Evolutionary conservation across 768 basidiomycete species (phyloP).

Genomic region (Gautieria morchelliformis): DNA sequence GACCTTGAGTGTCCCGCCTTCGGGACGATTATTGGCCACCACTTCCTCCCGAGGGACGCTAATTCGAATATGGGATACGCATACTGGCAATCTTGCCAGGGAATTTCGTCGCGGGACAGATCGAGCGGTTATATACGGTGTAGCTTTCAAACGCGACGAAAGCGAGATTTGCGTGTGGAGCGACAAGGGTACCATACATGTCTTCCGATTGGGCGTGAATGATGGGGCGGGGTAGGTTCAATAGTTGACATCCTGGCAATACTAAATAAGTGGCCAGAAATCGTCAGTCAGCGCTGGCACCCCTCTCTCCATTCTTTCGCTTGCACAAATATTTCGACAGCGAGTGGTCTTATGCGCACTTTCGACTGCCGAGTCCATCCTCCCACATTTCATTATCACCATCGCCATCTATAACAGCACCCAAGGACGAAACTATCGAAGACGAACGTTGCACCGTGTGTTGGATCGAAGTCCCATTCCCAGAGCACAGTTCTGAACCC

Average conservation of each 20-base stretch:
- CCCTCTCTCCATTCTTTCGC: conserved; percentile 69
- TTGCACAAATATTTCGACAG: conserved; percentile 88
- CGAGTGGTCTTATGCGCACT: conserved; percentile 95
- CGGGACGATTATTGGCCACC: conserved; percentile 74
- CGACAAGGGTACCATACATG: conserved; percentile 90
- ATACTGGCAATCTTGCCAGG: conserved; percentile 59
- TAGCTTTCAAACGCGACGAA: conserved; percentile 81
- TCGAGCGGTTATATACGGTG: conserved; percentile 85
- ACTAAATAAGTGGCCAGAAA: conserved; percentile 37
- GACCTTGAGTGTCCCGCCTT: conserved; percentile 66
- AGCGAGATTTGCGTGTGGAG: conserved; percentile 86
- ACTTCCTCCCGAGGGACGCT: conserved; percentile 79
- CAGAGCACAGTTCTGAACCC: conserved; percentile 17
- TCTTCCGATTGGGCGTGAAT: conserved; percentile 61
- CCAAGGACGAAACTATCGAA: conserved; percentile 40
- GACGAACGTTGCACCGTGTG: conserved; percentile 82
- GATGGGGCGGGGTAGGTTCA: conserved; percentile 56
- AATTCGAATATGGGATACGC: conserved; percentile 77
- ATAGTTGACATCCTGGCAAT: conserved; percentile 2
- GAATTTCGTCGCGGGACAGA: conserved; percentile 84
- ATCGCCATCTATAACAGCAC: conserved; percentile 46
- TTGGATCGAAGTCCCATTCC: conserved; percentile 56
- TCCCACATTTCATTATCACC: conserved; percentile 67
- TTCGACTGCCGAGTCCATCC: conserved; percentile 77
- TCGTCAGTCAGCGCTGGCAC: conserved; percentile 75